Base-by-base conservation (phyloP, 2,329 filamentous ascomycete species). In the Stagonosporopsis rhizophila region DNA sequence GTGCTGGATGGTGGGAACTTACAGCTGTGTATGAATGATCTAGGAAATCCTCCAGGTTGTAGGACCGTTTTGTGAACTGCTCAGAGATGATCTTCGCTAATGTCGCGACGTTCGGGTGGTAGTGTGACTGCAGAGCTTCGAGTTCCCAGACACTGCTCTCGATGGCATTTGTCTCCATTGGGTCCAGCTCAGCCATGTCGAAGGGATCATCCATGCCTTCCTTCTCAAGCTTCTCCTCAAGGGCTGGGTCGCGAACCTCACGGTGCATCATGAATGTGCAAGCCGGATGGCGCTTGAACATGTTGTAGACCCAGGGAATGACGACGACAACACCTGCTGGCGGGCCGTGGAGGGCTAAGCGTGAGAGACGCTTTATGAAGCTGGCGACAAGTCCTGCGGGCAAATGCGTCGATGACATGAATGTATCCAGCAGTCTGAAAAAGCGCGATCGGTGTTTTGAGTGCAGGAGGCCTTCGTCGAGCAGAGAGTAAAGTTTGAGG, bases 251-350 rank as follows among this genome's bases (percentile, higher is more conserved):
- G 44, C 82, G 83, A 34, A 84, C 80, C 56, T 86, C 87, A 51
- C 95, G 87, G 75, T 99, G 96, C 64, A 99, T 86, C 92, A 99
- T 96, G 70, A 96, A 98, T 0, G 94, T 96, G 71, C 92, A 96
- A 1, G 88, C 87, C 1, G 94, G 94, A 73, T 99, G 95, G 63
- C 85, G 85, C 76, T 91, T 95, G 74, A 99, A 84, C 65, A 96
- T 84, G 77, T 99, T 99, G 81, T 99, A 99, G 47, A 94, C 88
- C 87, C 92, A 97, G 0, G 95, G 96, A 9, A 98, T 83, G 41
- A 96, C 87, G 50, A 88, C 89, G 15, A 98, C 93, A 49, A 98
- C 89, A 27, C 92, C 93, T 30, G 91, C 87, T 2, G 96, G 95
- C 2, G 96, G 94, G 0, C 92, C 93, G 69, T 91, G 88, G n/a